Evolutionary conservation across 768 basidiomycete genomes (phyloP), one percentile per base, ranked within the genome.

Genomic region (Tylopilus sp.): DNA sequence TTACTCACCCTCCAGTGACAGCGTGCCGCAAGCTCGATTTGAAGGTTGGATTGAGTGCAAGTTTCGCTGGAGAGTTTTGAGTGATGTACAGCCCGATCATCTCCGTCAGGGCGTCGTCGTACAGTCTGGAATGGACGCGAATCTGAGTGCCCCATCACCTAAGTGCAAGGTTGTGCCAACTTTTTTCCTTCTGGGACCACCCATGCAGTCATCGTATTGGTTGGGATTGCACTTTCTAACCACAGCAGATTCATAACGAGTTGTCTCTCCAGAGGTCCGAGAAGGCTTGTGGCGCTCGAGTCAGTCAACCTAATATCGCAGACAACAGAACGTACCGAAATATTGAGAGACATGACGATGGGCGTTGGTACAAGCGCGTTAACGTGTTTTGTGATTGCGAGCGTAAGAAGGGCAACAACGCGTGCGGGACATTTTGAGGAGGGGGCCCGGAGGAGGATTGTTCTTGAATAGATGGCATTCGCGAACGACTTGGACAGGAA

Each of bases 271-370:
- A 94, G 64, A 18, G 89, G 81, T 2, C 80, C 82, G 33, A 97
- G 70, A 22, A 95, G 73, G 47, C 91, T 93, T 50, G 52, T 2
- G 17, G 39, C 9, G 15, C 17, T 46, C 63, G 40, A 59, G 52
- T 44, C 15, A 15, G 31, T 48, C 18, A 18, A 39, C 41, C 28
- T 10, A 26, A 12, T 1, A 8, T 9, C 11, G 40, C 9, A 6
- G 43, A 45, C 21, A 17, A 46, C 23, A 38, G 33, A 53, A 66
- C 75, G 56, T 54, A 91, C 88, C 93, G 82, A 70, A 93, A 93
- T 68, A 97, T 85, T 22, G 90, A 86, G 46, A 97, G 79, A 70
- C 92, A 93, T 72, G 88, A 86, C 3, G 91, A 92, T 9, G 94
- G 91, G 17, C 82, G 78, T 61, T 86, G 82, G 64, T 94, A 97